Evolutionary conservation across 352 stramenopile genomes (phyloP), one percentile per base, ranked within the genome.

Genomic region (Phytophthora crassamura): DNA sequence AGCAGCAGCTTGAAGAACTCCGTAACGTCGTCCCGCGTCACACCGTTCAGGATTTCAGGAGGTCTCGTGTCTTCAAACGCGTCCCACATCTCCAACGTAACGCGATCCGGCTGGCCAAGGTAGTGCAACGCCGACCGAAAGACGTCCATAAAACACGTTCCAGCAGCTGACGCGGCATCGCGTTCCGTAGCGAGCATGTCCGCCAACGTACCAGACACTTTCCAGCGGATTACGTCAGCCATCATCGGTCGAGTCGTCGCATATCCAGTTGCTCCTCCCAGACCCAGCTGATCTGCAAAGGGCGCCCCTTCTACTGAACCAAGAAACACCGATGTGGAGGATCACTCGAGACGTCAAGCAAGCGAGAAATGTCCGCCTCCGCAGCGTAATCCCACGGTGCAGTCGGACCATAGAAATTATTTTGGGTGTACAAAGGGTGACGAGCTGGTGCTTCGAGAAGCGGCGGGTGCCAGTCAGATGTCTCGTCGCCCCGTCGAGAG

Each of bases 61-160:
- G 18, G n/a, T 3, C 25, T 14, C 4, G 12, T 56, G 4, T 16
- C 7, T 22, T 61, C n/a, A n/a, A n/a, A n/a, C n/a, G n/a, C n/a
- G n/a, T n/a, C n/a, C n/a, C n/a, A n/a, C n/a, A n/a, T n/a, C n/a
- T n/a, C n/a, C n/a, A n/a, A n/a, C n/a, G n/a, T n/a, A n/a, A n/a
- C n/a, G n/a, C n/a, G n/a, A n/a, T 42, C 34, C 56, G 61, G 1
- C 1, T 25, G 8, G 62, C 34, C 51, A 33, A 62, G 43, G 9
- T 57, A 35, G 8, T 51, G 45, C 3, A 61, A 33, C 0, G 28
- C 50, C 0, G 34, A 22, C 0, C 42, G 50, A 4, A 68, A 28
- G 1, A 43, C 50, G 28, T 62, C 51, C 25, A 68, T 52, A 20
- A 62, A 54, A 14, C 59, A 62, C 58, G 39, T 0, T 15, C n/a